Base-by-base conservation (phyloP, 1,284 basidiomycete genomes). In the Mycosarcoma mackinlayi region DNA sequence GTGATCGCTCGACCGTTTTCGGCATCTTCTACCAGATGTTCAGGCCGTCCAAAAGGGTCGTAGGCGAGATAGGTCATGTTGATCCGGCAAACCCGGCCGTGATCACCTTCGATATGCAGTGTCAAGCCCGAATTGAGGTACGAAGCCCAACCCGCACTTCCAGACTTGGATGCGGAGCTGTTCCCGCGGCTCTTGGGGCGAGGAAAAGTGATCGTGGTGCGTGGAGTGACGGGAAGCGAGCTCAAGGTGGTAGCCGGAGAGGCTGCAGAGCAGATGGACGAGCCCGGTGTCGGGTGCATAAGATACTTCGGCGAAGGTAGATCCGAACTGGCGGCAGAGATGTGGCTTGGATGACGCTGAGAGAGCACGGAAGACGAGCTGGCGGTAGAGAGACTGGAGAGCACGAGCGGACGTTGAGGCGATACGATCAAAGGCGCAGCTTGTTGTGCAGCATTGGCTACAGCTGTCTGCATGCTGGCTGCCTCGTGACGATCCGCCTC, bases 21-120 rank as follows among this genome's bases (percentile, higher is more conserved):
- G 3, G 57, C 45, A 0, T 30, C 56, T 24, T 61, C 56, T 2
- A 64, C 67, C 3, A 77, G 69, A 37, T 62, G 47, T 31, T 78
- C 77, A 3, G 70, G 63, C 34, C 60, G 39, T 24, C 75, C 75
- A 21, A 78, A 78, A 2, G 77, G 77, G 39, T 78, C 77, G 57
- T 78, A 78, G 34, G 41, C 54, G 25, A 77, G 67, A 33, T 78
- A 78, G 27, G 46, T 51, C 61, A 78, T 56, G 30, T 55, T 63
- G 53, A 76, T 46, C 30, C 52, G 67, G 18, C 48, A 34, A 2
- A 35, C 38, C 6, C 70, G 51, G 14, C 61, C 49, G 13, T 56
- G 50, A n/a, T 75, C 75, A 24, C 67, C 62, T 18, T 75, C 75
- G 34, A 78, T 49, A 42, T 77, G 76, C 25, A 78, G 59, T 14